A percentile compares a stretch with the other conserved stretches of the same genome.
phyloP scores from a whole-genome alignment of 2,329 filamentous ascomycete genomes.

The Fusarium pilosicola region DNA sequence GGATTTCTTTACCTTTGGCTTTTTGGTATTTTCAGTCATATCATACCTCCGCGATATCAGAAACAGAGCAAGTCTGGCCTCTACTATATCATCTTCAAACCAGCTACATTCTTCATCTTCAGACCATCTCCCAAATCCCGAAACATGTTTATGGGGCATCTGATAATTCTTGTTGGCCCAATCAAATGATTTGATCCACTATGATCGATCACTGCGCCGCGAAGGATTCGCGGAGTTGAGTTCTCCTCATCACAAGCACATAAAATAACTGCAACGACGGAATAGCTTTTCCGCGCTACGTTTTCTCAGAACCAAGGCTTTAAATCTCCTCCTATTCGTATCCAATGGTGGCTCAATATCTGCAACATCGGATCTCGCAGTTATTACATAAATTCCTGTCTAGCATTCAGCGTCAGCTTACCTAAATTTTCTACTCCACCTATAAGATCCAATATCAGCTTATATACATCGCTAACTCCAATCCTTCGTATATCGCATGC shows the following conservation, averaged over 20 bases:
- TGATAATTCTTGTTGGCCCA: not conserved
- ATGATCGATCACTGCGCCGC: accelerated
- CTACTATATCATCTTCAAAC: too few species aligned
- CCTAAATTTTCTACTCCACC: not conserved
- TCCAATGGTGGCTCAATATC: accelerated
- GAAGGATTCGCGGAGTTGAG: not conserved
- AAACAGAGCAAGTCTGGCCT: accelerated
- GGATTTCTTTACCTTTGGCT: not conserved
- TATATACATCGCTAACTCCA: not conserved
- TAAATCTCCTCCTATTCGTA: not conserved
- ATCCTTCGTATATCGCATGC: not conserved
- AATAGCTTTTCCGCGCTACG: not conserved
- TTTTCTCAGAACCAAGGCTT: too few species aligned
- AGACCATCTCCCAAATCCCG: not conserved
- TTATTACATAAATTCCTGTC: not conserved
- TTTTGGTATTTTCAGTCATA: too few species aligned
- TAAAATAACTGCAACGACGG: accelerated
- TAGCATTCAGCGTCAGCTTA: not conserved
- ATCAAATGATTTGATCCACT: too few species aligned
- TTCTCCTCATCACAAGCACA: not conserved
- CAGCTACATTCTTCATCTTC: too few species aligned
- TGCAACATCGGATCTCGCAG: accelerated
- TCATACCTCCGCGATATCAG: not conserved
- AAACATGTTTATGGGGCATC: too few species aligned
- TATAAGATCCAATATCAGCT: not conserved